These are phyloP conservation scores for Suillus subaureus DNA, from an alignment of 768 basidiomycete species.

Conservation along the genomic window DNA sequence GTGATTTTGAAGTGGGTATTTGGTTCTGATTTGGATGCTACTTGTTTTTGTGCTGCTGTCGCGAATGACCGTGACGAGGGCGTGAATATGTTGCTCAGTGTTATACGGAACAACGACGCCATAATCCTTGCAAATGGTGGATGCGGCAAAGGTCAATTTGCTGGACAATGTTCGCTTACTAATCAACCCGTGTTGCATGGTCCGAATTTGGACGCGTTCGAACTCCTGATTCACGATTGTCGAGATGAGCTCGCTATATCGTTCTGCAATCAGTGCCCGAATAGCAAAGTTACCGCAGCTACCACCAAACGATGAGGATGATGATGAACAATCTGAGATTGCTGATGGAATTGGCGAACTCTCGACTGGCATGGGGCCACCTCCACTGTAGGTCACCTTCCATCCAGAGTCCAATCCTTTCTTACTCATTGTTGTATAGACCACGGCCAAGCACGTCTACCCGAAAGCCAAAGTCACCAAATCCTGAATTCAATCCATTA, in stretches of 20 bases:
- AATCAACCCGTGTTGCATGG: neutral
- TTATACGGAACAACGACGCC: slow-evolving; percentile 13
- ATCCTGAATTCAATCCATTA: slow-evolving; percentile 72
- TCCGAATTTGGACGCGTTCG: slow-evolving; percentile 1
- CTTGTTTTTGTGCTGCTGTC: neutral
- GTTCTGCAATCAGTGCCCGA: slow-evolving; percentile 76
- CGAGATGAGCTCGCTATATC: slow-evolving; percentile 70
- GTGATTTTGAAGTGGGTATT: slow-evolving; percentile 89
- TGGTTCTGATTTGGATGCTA: slow-evolving; percentile 21
- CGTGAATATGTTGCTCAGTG: slow-evolving; percentile 8
- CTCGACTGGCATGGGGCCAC: slow-evolving; percentile 61
- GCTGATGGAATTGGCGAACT: slow-evolving; percentile 62
- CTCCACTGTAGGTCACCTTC: slow-evolving; percentile 53
- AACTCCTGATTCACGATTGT: slow-evolving; percentile 7
- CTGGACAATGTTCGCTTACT: neutral
- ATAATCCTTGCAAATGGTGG: slow-evolving; percentile 10
- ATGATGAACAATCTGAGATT: slow-evolving; percentile 52
- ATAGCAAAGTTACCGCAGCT: slow-evolving; percentile 71
- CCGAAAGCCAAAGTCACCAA: slow-evolving; percentile 43
- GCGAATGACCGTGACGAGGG: slow-evolving; percentile 18
- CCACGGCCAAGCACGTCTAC: slow-evolving; percentile 24
- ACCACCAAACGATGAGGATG: slow-evolving; percentile 46
- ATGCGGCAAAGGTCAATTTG: neutral
- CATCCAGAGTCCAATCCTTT: slow-evolving; percentile 16
- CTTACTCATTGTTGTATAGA: slow-evolving; percentile 15